Percentiles rank a stretch among this genome's conserved stretches.
phyloP scores from a whole-genome alignment of 148 eudicot genomes.

The Rhododendron simsii region DNA sequence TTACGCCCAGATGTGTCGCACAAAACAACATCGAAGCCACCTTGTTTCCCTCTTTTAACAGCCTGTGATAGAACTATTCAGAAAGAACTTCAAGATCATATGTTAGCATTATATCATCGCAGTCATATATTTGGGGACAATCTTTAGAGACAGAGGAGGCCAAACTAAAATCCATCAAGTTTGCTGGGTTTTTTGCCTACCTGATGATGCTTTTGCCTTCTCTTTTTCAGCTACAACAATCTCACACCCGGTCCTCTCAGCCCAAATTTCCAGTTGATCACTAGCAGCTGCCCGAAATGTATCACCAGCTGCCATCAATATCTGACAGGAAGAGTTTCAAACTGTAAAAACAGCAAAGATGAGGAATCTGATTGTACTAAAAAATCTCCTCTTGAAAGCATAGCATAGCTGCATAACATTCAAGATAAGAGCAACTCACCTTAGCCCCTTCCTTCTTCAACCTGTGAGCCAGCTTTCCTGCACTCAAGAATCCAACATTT shows the following conservation, averaged over 20 bases:
- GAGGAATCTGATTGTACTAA: neutral
- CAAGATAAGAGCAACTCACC: conserved; percentile 35
- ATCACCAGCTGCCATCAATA: conserved; percentile 94
- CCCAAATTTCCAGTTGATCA: conserved; percentile 98
- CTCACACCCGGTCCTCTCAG: conserved; percentile 88
- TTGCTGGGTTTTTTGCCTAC: conserved; percentile 32
- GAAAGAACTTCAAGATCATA: conserved; percentile 56
- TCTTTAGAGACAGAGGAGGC: conserved; percentile 7
- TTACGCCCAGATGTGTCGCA: conserved; percentile 99
- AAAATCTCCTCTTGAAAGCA: neutral
- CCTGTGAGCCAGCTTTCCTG: conserved; percentile 93
- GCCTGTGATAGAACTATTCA: conserved; percentile 97
- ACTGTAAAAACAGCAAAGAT: conserved; percentile 12
- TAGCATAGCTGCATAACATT: neutral
- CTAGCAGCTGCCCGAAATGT: conserved; percentile 99
- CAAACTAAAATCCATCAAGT: neutral
- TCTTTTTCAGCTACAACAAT: conserved; percentile 87
- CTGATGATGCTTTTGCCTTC: conserved; percentile 89
- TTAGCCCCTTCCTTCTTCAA: conserved; percentile 89
- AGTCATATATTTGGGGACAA: neutral
- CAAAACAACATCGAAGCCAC: conserved; percentile 75
- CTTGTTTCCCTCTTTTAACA: conserved; percentile 83
- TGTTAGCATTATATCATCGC: conserved; percentile 23
- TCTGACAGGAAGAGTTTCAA: conserved; percentile 33
- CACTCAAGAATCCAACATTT: conserved; percentile 19